Evolutionary conservation across 495 filamentous ascomycete species (phyloP).

Genomic region (Xylaria intraflava): DNA sequence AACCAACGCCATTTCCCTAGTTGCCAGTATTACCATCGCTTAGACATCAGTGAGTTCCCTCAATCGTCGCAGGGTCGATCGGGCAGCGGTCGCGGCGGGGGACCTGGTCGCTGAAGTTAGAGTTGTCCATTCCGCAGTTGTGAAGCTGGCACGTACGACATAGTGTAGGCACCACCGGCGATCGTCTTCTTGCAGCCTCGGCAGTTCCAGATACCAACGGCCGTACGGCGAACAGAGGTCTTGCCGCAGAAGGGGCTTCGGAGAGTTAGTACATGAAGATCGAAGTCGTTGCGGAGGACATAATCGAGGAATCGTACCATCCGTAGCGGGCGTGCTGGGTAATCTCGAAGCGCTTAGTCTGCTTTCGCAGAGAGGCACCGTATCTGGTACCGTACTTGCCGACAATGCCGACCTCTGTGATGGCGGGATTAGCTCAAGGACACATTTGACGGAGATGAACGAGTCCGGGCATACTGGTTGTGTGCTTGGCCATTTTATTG

Average conservation of each 20-base stretch:
- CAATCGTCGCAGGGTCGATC: slow-evolving; percentile 95
- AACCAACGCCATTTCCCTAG: slow-evolving; percentile 14
- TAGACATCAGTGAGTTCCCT: slow-evolving; percentile 98
- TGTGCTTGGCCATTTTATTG: slow-evolving; percentile 13
- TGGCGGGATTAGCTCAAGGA: background rate
- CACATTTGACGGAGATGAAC: background rate
- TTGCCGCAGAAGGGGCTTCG: slow-evolving; percentile 78
- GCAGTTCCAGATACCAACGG: slow-evolving; percentile 97
- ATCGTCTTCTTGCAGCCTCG: slow-evolving; percentile 87
- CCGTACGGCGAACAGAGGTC: slow-evolving; percentile 82
- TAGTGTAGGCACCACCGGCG: slow-evolving; percentile 93
- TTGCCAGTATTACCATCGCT: slow-evolving; percentile 20
- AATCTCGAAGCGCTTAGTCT: slow-evolving; percentile 99
- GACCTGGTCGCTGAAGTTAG: slow-evolving; percentile 53
- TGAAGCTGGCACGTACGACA: slow-evolving; percentile 65
- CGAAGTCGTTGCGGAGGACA: background rate
- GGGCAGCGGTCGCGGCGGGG: slow-evolving; percentile 89
- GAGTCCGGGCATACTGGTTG: slow-evolving; percentile 1
- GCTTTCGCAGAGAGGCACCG: slow-evolving; percentile 99
- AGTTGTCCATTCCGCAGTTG: background rate
- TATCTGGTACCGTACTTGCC: slow-evolving; percentile 50
- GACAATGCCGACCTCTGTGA: slow-evolving; percentile 23
- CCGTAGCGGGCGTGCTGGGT: slow-evolving; percentile 91
- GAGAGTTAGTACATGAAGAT: background rate
- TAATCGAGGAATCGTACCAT: slow-evolving; percentile 56